Conservation (phyloP, 768 basidiomycete genomes). For the Sistotremastrum niveocremeum region DNA sequence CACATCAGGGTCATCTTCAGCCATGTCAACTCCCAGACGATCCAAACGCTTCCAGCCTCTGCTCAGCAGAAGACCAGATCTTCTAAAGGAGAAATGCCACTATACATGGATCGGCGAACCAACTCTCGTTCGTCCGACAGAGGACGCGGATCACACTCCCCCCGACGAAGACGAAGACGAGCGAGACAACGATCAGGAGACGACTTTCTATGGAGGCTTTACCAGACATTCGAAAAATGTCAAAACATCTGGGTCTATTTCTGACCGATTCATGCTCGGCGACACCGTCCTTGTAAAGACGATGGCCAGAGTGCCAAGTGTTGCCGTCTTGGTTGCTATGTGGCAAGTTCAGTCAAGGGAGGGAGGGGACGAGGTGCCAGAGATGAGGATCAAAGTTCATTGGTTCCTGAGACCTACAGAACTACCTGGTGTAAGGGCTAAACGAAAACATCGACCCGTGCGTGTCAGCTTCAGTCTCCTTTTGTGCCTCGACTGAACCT, state of each 20-base stretch:
- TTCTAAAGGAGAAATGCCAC: too few relatives aligned
- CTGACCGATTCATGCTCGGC: constrained; percentile 37
- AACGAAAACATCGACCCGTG: constrained; percentile 49
- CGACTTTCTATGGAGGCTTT: constrained; percentile 7
- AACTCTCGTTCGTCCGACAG: background rate
- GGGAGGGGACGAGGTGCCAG: constrained; percentile 19
- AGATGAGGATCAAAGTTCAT: constrained; percentile 49
- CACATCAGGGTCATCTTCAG: too few relatives aligned
- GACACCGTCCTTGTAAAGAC: constrained; percentile 54
- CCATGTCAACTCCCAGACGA: too few relatives aligned
- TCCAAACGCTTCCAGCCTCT: too few relatives aligned
- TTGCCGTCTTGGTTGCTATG: constrained; percentile 58
- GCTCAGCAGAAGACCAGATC: too few relatives aligned
- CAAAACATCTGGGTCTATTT: background rate
- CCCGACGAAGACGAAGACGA: constrained; percentile 5
- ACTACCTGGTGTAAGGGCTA: constrained; percentile 44
- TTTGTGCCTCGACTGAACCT: background rate
- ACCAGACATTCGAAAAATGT: constrained; percentile 1
- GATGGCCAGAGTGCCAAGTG: constrained; percentile 33
- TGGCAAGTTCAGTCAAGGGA: constrained; percentile 36
- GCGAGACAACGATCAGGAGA: constrained; percentile 2
- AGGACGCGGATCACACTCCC: background rate
- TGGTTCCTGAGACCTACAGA: constrained; percentile 66
- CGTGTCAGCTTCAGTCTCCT: constrained; percentile 8
- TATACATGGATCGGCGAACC: background rate